These are phyloP conservation scores for Collybia sp. DNA, from an alignment of 768 basidiomycete species.

Conservation along the genomic window DNA sequence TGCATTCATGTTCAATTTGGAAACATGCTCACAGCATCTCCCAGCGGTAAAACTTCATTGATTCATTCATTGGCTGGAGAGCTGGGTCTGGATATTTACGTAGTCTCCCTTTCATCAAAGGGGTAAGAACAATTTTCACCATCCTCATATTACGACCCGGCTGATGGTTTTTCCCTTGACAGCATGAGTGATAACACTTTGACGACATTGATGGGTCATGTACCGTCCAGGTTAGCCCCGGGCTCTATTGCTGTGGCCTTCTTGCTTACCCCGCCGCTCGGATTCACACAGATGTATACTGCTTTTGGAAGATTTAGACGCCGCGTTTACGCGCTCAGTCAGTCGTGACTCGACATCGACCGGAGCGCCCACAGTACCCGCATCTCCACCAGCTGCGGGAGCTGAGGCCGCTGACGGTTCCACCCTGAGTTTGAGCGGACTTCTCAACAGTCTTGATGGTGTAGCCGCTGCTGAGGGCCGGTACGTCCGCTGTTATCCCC, in stretches of 20 bases:
- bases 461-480: constrained; percentile 85
- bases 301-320: constrained; percentile 91
- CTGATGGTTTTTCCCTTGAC: constrained; percentile 10
- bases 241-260: constrained; percentile 2
- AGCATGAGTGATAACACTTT: constrained; percentile 92
- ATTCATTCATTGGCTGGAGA: constrained; percentile 85
- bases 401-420: constrained; percentile 66
- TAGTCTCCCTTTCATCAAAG: constrained; percentile 83
- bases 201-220: constrained; percentile 83
- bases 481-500: constrained; percentile 34
- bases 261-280: constrained; percentile 10
- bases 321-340: constrained; percentile 85
- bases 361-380: constrained; percentile 54
- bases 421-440: constrained; percentile 79
- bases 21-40: constrained; percentile 4
- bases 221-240: constrained; percentile 66
- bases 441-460: constrained; percentile 83
- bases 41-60: constrained; percentile 80
- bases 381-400: constrained; percentile 33
- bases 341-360: constrained; percentile 80
- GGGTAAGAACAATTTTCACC: constrained; percentile 44
- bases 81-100: constrained; percentile 86
- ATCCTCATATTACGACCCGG: constrained; percentile 7
- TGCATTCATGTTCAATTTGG: constrained; percentile 6
- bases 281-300: constrained; percentile 69